Base-by-base conservation (phyloP, 352 stramenopile species). In the Globisporangium nunn region DNA sequence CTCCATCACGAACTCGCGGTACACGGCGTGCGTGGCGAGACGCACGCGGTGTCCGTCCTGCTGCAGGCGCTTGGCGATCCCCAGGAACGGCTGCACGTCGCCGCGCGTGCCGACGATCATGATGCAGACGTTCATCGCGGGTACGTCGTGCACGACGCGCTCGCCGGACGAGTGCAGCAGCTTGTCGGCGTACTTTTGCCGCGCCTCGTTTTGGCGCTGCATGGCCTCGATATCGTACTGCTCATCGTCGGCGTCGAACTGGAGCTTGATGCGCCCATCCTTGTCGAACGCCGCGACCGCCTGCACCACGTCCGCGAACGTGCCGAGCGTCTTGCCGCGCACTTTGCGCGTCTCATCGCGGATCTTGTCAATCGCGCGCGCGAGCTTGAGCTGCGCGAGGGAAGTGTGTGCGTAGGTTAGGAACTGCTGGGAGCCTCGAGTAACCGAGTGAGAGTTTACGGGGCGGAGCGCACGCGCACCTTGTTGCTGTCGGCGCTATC, bases 21-120 rank as follows among this genome's bases (percentile, higher is more conserved):
- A 97, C 6, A 89, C 70, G 17, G 79, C 82, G 64, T 98, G 94
- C 0, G 91, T 97, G 0, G 91, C 91, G 15, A 98, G 66, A 0
- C 94, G 81, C 11, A 98, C 94, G 14, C 88, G 81, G 60, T 98
- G 94, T 0, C 92, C 92, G 41, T 96, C 67, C 0, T 72, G 54
- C 58, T 93, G 63, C 6, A 98, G 68, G 28, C 82, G 70, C 62
- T 93, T 88, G 45, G 86, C 89, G 40, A 98, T 89, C 31, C 66
- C 84, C 2, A 95, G 58, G 59, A 95, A 96, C 15, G 86, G 87
- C 70, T 93, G 72, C n/a, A 96, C 86, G 57, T 96, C 87, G 14
- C 87, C 87, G 6, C 83, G 75, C 0, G 88, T 96, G 30, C 88
- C 88, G 11, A 96, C 88, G 55, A 95, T 78, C 74, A 96, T 88